These are phyloP conservation scores for Terfezia boudieri DNA, from an alignment of 495 filamentous ascomycete species.

Conservation along the genomic window DNA sequence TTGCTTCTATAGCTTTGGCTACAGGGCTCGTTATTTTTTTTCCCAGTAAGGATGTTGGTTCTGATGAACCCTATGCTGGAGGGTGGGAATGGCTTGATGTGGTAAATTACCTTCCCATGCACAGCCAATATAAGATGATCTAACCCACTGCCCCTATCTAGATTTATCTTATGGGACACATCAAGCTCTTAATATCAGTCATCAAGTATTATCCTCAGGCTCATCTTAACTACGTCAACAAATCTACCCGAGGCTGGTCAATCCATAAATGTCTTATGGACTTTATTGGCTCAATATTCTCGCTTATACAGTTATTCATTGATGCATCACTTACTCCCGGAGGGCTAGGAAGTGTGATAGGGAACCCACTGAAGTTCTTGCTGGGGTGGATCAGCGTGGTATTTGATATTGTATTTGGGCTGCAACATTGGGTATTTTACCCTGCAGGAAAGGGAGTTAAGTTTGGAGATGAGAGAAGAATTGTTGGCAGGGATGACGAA, in stretches of 20 bases:
- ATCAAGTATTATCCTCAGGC: slow-evolving; percentile 87
- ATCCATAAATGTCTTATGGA: slow-evolving; percentile 71
- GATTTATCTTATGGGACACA: slow-evolving; percentile 59
- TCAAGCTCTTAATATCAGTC: slow-evolving; percentile 72
- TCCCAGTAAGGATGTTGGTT: slow-evolving; percentile 23
- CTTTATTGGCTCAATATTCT: slow-evolving; percentile 54
- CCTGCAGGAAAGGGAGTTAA: neutral
- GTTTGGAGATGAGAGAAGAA: neutral
- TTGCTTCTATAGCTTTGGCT: slow-evolving; percentile 34
- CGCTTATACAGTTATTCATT: slow-evolving; percentile 55
- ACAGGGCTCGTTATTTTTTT: slow-evolving; percentile 28
- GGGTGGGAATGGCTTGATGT: slow-evolving; percentile 65
- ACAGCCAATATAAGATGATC: too few species aligned
- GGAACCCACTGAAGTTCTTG: slow-evolving; percentile 78
- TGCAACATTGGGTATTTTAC: slow-evolving; percentile 74
- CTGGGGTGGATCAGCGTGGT: slow-evolving; percentile 61
- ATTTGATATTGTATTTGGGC: slow-evolving; percentile 67
- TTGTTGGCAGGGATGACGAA: neutral
- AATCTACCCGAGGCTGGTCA: slow-evolving; percentile 70
- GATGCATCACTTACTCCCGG: slow-evolving; percentile 56
- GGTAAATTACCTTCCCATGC: slow-evolving; percentile 40
- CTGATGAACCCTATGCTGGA: slow-evolving; percentile 34
- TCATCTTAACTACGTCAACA: slow-evolving; percentile 54
- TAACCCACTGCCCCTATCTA: too few species aligned
- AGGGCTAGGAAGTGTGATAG: slow-evolving; percentile 61